Base-by-base conservation (phyloP, 768 basidiomycete species). In the Pilatotrama ljubarskyi region DNA sequence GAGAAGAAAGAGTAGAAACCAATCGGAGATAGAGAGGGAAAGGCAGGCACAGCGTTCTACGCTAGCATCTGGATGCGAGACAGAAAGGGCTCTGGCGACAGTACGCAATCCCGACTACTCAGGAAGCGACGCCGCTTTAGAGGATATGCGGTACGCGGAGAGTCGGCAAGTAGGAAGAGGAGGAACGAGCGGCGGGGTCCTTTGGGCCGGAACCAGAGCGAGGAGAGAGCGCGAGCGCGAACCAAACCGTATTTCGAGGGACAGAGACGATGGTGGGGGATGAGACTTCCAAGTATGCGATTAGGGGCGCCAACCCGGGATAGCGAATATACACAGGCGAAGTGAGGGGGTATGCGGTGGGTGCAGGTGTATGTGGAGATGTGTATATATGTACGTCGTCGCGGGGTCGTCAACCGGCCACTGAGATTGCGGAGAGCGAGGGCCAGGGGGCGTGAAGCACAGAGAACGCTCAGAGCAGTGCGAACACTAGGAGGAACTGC, bases 141-240 rank as follows among this genome's bases (percentile, higher is more conserved):
- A 36, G 55, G 46, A 51, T 29, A 42, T 8, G 48, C 11, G 7
- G 26, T 7, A 37, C 11, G 29, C 22, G 18, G 51, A 38, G 18
- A 24, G 38, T 14, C 11, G 52, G 49, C 11, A 51, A 52, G 37
- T 35, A 37, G 26, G 47, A 32, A n/a, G 50, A 43, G 25, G 22
- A 44, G 36, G 53, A 66, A 60, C 36, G 56, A 63, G 60, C 53
- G 63, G 63, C 59, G 60, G 65, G 61, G 61, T 66, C 63, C 67
- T 60, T 66, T 64, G 58, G 47, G 62, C 64, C 54, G 64, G 61
- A 63, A 59, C 64, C 67, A 64, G 58, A 66, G 67, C 63, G 57
- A 54, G 51, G 51, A 54, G 47, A 24, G 44, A 41, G 55, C 25
- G 59, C 44, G 29, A 36, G 38, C 41, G 55, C 50, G 51, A 38